Evolutionary conservation across 169 alveolate species (phyloP).

Genomic region (Plasmodium gonderi): DNA sequence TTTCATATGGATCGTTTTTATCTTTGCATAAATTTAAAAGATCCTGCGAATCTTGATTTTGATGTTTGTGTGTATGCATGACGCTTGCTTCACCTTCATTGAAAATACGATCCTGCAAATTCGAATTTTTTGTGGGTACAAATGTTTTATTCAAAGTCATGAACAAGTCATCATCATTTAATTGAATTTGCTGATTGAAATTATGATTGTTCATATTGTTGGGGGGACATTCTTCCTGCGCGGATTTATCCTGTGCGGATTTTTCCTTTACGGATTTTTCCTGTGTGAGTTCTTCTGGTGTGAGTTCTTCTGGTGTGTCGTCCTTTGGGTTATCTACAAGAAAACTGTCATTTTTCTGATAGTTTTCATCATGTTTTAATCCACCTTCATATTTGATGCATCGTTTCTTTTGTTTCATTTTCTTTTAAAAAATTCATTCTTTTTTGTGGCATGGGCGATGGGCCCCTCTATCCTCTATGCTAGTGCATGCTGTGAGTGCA

Average conservation of each 20-base stretch:
- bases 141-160: conserved; percentile 15
- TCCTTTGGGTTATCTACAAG: not conserved
- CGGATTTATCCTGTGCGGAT: too few species aligned
- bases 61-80: not conserved
- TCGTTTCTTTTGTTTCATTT: conserved; percentile 22
- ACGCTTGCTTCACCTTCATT: not conserved
- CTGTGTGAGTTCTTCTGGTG: too few species aligned
- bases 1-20: not conserved
- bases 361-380: not conserved
- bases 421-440: conserved; percentile 43
- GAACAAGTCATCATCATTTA: conserved; percentile 8
- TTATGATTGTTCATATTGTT: not conserved
- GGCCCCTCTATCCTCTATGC: too few species aligned
- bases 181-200: not conserved
- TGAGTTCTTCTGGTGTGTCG: too few species aligned
- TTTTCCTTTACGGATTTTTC: too few species aligned
- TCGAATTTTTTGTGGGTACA: not conserved
- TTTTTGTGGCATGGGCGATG: not conserved
- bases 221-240: not conserved
- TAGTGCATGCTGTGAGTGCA: too few species aligned
- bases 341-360: not conserved
- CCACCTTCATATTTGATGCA: not conserved
- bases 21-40: not conserved
- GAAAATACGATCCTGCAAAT: not conserved
- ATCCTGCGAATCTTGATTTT: not conserved